Evolutionary conservation across 768 basidiomycete genomes (phyloP).

Genomic region (Hortiboletus campestris): DNA sequence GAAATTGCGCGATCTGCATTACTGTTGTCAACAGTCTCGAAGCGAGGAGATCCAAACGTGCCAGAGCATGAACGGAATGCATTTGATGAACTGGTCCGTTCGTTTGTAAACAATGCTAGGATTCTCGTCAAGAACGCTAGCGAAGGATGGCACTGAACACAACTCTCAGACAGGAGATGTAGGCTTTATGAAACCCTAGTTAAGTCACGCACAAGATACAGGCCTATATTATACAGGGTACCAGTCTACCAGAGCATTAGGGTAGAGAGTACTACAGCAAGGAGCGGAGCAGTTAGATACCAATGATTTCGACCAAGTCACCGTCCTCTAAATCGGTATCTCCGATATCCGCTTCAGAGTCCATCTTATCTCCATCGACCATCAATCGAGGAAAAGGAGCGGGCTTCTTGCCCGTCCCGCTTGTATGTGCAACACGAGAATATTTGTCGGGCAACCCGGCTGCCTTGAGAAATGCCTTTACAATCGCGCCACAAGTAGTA

Average conservation of each 20-base stretch:
- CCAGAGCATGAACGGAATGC: slow-evolving; percentile 65
- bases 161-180: not conserved
- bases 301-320: slow-evolving; percentile 74
- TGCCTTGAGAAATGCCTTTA: slow-evolving; percentile 71
- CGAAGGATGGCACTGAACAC: slow-evolving; percentile 42
- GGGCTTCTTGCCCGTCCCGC: slow-evolving; percentile 32
- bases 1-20: slow-evolving; percentile 76
- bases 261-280: slow-evolving; percentile 5
- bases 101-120: slow-evolving; percentile 90
- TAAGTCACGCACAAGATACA: slow-evolving; percentile 1
- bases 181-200: not conserved
- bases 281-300: slow-evolving; percentile 35
- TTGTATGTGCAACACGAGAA: slow-evolving; percentile 34
- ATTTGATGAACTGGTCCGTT: slow-evolving; percentile 90
- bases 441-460: slow-evolving; percentile 60
- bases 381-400: slow-evolving; percentile 37
- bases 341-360: slow-evolving; percentile 57
- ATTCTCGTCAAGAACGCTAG: slow-evolving; percentile 80
- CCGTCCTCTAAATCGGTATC: slow-evolving; percentile 76
- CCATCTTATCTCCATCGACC: slow-evolving; percentile 73
- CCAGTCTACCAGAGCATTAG: slow-evolving; percentile 16
- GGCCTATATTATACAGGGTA: slow-evolving; percentile 9
- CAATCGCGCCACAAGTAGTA: slow-evolving; percentile 73
- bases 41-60: slow-evolving; percentile 58
- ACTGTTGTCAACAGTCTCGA: slow-evolving; percentile 67